A percentile compares a stretch with the other conserved stretches of the same genome.
These are phyloP conservation scores for Myriangium duriaei DNA, from an alignment of 2,329 filamentous ascomycete species.

Conservation along the genomic window DNA sequence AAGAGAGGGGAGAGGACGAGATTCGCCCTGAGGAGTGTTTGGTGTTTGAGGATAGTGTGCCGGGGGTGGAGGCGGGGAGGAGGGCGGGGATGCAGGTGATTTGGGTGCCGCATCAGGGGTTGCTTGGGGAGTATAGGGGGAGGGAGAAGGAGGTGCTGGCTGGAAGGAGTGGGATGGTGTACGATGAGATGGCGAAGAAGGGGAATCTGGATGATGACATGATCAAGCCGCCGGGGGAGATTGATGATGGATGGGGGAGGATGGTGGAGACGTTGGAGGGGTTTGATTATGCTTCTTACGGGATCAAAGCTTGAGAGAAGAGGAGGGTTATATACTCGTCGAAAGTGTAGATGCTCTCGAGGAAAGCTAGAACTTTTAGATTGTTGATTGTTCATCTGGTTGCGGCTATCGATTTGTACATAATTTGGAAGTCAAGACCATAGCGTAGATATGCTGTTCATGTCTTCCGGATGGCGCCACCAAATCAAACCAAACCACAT, in stretches of 20 bases:
- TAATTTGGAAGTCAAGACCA: too few relatives aligned
- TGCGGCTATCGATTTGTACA: neutral
- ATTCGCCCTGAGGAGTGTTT: slow-evolving; percentile 39
- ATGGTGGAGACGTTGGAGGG: slow-evolving; percentile 41
- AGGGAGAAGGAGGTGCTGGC: slow-evolving; percentile 73
- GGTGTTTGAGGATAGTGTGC: slow-evolving; percentile 55
- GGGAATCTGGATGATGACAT: slow-evolving; percentile 26
- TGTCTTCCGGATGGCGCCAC: too few relatives aligned
- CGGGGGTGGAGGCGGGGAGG: slow-evolving; percentile 79
- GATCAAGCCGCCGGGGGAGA: slow-evolving; percentile 35
- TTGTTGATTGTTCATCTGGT: slow-evolving; percentile 2
- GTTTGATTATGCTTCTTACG: slow-evolving; percentile 49
- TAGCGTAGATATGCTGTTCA: too few relatives aligned
- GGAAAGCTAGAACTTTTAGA: slow-evolving; percentile 2
- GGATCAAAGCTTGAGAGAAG: slow-evolving; percentile 31
- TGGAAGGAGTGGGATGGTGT: slow-evolving; percentile 57
- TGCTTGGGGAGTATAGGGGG: slow-evolving; percentile 33
- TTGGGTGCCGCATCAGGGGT: slow-evolving; percentile 14
- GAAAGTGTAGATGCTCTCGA: neutral
- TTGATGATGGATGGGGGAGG: slow-evolving; percentile 49
- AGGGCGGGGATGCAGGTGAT: slow-evolving; percentile 61
- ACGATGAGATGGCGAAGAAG: slow-evolving; percentile 39
- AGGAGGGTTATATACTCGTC: too few relatives aligned
- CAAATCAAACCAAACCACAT: too few relatives aligned
- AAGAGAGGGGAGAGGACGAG: slow-evolving; percentile 17